These are phyloP conservation scores for Phytophthora kernoviae DNA, from an alignment of 352 stramenopile species.

Conservation along the genomic window DNA sequence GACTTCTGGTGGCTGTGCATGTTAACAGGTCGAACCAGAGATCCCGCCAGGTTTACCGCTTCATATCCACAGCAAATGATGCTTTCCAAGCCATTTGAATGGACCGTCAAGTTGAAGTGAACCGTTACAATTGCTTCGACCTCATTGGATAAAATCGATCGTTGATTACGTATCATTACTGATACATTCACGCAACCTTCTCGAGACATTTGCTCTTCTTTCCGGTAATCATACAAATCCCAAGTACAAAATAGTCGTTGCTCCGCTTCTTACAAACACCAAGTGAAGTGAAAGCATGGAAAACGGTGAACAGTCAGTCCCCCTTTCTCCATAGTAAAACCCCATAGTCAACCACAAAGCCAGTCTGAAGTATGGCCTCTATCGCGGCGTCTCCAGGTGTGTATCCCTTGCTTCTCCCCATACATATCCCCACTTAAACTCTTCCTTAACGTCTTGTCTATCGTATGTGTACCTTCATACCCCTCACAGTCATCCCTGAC, in stretches of 20 bases:
- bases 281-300: constrained; percentile 3
- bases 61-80: too few species aligned
- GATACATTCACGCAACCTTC: not conserved
- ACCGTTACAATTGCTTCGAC: too few species aligned
- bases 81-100: too few species aligned
- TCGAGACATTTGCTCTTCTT: not conserved
- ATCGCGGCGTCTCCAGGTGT: constrained; percentile 71
- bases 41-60: too few species aligned
- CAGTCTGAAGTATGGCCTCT: constrained; percentile 53
- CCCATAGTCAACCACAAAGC: constrained; percentile 7
- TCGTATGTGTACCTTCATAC: not conserved
- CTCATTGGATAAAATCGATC: too few species aligned
- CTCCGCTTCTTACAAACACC: constrained; percentile 6
- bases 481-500: constrained; percentile 46
- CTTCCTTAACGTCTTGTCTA: not conserved
- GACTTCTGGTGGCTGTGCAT: too few species aligned
- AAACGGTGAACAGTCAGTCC: not conserved
- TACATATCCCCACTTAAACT: not conserved
- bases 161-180: too few species aligned
- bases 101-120: too few species aligned
- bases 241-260: not conserved
- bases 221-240: constrained; percentile 1
- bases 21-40: too few species aligned
- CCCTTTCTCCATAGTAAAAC: constrained; percentile 19
- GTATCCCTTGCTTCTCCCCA: not conserved